Conservation (phyloP, 2,329 filamentous ascomycete genomes). For the Talaromyces sp. region DNA sequence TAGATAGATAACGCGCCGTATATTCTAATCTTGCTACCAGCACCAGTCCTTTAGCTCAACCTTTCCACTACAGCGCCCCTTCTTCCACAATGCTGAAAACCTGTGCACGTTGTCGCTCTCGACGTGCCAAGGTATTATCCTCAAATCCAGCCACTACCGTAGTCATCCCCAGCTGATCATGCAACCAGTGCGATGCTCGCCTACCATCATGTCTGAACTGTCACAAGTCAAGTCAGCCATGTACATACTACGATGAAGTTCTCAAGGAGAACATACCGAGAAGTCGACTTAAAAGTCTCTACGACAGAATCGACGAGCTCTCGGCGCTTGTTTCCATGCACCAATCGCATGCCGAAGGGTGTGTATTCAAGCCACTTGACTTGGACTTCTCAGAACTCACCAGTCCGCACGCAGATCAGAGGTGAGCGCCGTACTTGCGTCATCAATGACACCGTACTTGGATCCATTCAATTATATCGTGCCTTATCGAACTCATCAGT, state of each 20-base stretch:
- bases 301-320: neutral
- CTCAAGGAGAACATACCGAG: neutral
- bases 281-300: neutral
- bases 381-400: neutral
- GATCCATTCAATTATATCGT: neutral
- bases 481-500: neutral
- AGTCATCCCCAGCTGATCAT: neutral
- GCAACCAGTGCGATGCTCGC: slow-evolving; percentile 11
- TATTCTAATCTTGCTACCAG: neutral
- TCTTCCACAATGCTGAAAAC: slow-evolving; percentile 4
- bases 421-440: neutral
- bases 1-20: neutral
- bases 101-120: slow-evolving; percentile 4
- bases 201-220: slow-evolving; percentile 6
- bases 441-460: neutral
- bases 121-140: slow-evolving; percentile 3
- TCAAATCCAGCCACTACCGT: neutral
- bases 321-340: neutral
- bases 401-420: neutral
- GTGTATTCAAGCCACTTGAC: neutral
- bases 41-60: neutral
- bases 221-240: slow-evolving; percentile 6
- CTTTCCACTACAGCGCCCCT: neutral
- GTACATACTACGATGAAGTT: neutral
- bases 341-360: neutral